Evolutionary conservation across 2,329 filamentous ascomycete species (phyloP).

Genomic region (Drechslerella dactyloides): DNA sequence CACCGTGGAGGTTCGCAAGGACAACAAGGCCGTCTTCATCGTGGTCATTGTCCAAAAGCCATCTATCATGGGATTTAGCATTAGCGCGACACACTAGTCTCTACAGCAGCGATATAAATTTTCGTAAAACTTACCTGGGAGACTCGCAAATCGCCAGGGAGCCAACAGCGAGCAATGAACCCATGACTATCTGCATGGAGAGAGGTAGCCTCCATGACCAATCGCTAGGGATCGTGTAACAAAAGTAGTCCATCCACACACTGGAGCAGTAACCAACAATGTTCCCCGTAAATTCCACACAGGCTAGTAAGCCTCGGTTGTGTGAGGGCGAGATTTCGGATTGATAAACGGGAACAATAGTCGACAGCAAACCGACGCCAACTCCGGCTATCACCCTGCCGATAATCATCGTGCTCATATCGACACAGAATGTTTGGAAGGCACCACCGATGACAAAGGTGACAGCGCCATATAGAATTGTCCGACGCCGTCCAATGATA

Average conservation of each 20-base stretch:
- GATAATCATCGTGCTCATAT: slow-evolving; percentile 86
- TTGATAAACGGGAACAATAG: slow-evolving; percentile 91
- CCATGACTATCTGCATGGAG: slow-evolving; percentile 94
- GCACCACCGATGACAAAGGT: slow-evolving; percentile 85
- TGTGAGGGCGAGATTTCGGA: slow-evolving; percentile 96
- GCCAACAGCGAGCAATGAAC: slow-evolving; percentile 79
- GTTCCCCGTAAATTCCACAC: slow-evolving; percentile 97
- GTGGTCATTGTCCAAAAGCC: slow-evolving; percentile 95
- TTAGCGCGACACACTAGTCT: slow-evolving; percentile 16
- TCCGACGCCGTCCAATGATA: slow-evolving; percentile 83
- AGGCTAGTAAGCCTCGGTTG: slow-evolving; percentile 91
- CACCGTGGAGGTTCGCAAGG: slow-evolving; percentile 95
- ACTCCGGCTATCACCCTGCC: slow-evolving; percentile 84
- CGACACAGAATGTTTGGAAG: slow-evolving; percentile 78
- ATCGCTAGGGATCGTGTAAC: slow-evolving; percentile 83
- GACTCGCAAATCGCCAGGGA: slow-evolving; percentile 96
- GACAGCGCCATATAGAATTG: slow-evolving; percentile 90
- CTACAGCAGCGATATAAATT: slow-evolving; percentile 8
- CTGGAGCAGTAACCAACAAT: slow-evolving; percentile 94
- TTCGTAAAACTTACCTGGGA: slow-evolving; percentile 70
- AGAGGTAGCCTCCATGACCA: slow-evolving; percentile 90
- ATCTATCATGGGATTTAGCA: slow-evolving; percentile 64
- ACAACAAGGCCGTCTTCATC: slow-evolving; percentile 98
- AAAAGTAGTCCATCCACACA: slow-evolving; percentile 98
- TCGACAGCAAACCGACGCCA: slow-evolving; percentile 85